Base-by-base conservation (phyloP, 768 basidiomycete genomes). In the Lepiota subincarnata region DNA sequence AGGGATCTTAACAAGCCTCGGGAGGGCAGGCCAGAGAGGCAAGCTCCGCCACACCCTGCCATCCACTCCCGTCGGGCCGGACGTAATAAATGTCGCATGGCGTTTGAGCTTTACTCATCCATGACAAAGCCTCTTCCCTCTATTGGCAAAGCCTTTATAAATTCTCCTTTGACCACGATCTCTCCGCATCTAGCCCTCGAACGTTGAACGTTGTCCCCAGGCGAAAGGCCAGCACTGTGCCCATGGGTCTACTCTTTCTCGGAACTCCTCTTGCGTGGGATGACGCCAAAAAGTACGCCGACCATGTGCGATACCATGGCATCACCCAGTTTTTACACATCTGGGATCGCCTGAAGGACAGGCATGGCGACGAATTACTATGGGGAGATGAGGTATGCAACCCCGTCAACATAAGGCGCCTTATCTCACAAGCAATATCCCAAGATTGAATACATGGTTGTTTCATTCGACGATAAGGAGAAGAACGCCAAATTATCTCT, bases 381-480 rank as follows among this genome's bases (percentile, higher is more conserved):
- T 99, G 97, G 97, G 97, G 97, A 14, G 97, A 99, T 64, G 97
- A 99, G 87, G 96, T 96, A 68, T 52, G 70, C 60, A 47, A 26
- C 42, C 38, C n/a, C 40, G 28, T n/a, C 55, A 48, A 24, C 19
- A 34, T 57, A 40, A 40, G 12, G 35, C 36, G 28, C 38, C 37
- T 31, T 31, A 22, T 4, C 38, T 53, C 40, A 41, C 26, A 24
- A 24, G 5, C 24, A 24, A 60, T 16, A 5, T 6, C 19, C 44
- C 42, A 64, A 97, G 95, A 78, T 99, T 60, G 97, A 99, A 67
- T 98, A 98, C 68, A 91, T 98, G 86, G 89, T 98, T 57, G 75
- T 98, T 53, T 76, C 84, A 8, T 87, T 96, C 67, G 87, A 97
- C 69, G 75, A 90, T 59, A 75, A 81, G 50, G 63, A 78, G 41